phyloP scores from a whole-genome alignment of 176 grass and related monocot genomes.

The Bolboschoenus planiculmis region DNA sequence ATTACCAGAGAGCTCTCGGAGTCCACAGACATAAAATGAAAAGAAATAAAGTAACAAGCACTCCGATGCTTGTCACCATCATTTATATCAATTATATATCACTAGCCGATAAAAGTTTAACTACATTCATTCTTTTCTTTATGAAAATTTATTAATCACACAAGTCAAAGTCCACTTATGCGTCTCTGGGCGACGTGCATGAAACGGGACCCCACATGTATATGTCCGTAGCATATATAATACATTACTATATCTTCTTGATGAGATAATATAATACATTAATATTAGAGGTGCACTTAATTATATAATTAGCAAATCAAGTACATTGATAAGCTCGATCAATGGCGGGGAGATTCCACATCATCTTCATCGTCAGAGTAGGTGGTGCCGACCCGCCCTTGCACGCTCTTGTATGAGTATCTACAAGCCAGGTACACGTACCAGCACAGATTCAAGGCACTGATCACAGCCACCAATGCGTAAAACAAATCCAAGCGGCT shows the following conservation, averaged over 20 bases:
- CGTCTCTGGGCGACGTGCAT: no score
- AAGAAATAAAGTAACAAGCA: no score
- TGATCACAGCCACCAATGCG: slow-evolving; percentile 40
- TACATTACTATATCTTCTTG: not conserved
- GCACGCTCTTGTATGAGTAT: slow-evolving; percentile 74
- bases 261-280: not conserved
- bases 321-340: not conserved
- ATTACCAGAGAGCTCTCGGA: no score
- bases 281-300: not conserved
- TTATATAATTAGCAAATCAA: not conserved
- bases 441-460: slow-evolving; percentile 38
- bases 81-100: no score
- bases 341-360: not conserved
- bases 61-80: no score
- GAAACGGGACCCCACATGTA: no score
- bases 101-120: no score
- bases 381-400: slow-evolving; percentile 27
- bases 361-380: slow-evolving; percentile 21
- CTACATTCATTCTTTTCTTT: no score
- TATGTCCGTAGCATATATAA: no score
- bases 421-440: slow-evolving; percentile 36
- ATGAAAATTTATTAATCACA: no score
- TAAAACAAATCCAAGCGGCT: slow-evolving; percentile 81
- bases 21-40: no score
- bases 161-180: no score